Percentiles rank a stretch among this genome's conserved stretches.
These are phyloP conservation scores for Coelastrella sp. DNA, from an alignment of 139 green algal species.

Conservation along the genomic window DNA sequence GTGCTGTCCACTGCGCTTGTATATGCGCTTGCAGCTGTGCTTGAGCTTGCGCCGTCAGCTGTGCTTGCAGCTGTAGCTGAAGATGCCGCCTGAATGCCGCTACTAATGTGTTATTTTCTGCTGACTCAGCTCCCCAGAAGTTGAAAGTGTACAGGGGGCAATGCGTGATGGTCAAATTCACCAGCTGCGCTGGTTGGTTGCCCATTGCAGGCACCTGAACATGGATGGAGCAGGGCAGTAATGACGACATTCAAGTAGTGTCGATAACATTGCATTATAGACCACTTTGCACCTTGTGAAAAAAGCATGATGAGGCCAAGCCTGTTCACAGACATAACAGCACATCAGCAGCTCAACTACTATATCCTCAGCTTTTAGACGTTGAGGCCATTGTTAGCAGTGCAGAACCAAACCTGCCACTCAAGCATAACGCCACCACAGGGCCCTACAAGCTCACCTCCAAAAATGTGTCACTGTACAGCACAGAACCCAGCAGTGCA, in stretches of 20 bases:
- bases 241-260: no score
- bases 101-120: background rate
- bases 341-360: no score
- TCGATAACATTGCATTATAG: no score
- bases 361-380: no score
- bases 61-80: conserved; percentile 25
- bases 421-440: background rate
- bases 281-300: no score
- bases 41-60: conserved; percentile 4
- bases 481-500: background rate
- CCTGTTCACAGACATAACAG: no score
- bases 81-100: conserved; percentile 20
- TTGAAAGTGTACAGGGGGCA: conserved; percentile 41
- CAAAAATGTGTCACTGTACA: conserved; percentile 27
- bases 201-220: conserved; percentile 11
- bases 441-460: background rate
- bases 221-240: no score
- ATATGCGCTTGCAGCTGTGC: conserved; percentile 29
- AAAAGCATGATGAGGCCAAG: no score
- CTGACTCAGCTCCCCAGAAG: conserved; percentile 26
- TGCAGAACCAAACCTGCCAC: background rate
- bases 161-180: conserved; percentile 29
- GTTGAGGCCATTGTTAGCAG: background rate
- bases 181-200: background rate
- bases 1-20: background rate